Conservation (phyloP, 1,284 basidiomycete genomes). For the Ustilago hordei region DNA sequence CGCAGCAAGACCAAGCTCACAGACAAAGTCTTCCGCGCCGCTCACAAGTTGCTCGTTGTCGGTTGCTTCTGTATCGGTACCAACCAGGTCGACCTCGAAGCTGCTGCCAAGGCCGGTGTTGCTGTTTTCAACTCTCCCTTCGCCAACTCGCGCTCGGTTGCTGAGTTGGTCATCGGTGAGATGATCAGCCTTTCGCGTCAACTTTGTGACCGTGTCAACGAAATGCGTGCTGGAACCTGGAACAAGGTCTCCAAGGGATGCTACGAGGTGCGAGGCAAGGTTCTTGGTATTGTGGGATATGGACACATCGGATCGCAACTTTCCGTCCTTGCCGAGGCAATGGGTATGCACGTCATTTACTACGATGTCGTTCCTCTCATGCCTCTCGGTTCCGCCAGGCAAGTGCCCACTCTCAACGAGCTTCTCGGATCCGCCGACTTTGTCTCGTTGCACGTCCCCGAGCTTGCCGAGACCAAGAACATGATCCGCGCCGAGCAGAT, state of each 20-base stretch:
- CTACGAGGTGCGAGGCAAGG: conserved; percentile 98
- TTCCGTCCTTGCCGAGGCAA: conserved; percentile 94
- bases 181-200: conserved; percentile 94
- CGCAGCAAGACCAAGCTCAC: conserved; percentile 98
- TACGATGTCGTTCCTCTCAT: conserved; percentile 96
- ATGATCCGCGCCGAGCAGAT: conserved; percentile 87
- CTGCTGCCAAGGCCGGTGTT: conserved; percentile 88
- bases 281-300: conserved; percentile 96
- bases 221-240: conserved; percentile 91
- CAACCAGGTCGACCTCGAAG: conserved; percentile 92
- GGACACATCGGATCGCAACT: conserved; percentile 98
- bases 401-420: conserved; percentile 83
- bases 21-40: conserved; percentile 78
- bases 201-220: conserved; percentile 86
- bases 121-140: conserved; percentile 99
- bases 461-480: conserved; percentile 93
- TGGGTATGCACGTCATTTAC: conserved; percentile 96
- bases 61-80: conserved; percentile 99
- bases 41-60: conserved; percentile 82
- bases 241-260: conserved; percentile 99
- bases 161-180: conserved; percentile 96
- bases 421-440: conserved; percentile 89
- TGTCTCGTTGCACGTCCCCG: conserved; percentile 95
- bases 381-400: conserved; percentile 93
- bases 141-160: conserved; percentile 98